phyloP scores from a whole-genome alignment of 2,329 filamentous ascomycete genomes.

The Claviceps maximensis region DNA sequence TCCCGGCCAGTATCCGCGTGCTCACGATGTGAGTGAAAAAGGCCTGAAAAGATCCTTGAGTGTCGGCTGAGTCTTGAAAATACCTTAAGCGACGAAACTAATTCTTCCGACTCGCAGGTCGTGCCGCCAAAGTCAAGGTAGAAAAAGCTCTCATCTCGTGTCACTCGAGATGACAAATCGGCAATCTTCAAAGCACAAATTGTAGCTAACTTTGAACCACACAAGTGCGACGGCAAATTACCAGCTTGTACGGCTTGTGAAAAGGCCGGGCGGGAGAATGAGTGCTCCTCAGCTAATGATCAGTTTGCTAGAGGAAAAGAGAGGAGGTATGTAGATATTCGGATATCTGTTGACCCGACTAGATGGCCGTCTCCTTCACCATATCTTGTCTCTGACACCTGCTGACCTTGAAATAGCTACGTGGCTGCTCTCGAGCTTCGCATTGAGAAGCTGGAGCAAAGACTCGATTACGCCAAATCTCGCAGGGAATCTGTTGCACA shows the following conservation, averaged over 20 bases:
- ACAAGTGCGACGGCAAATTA: slow-evolving; percentile 81
- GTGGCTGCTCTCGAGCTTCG: slow-evolving; percentile 88
- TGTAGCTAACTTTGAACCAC: neutral
- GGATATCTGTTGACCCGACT: slow-evolving; percentile 5
- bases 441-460: slow-evolving; percentile 75
- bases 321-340: slow-evolving; percentile 67
- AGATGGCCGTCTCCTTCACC: neutral
- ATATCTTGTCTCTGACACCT: neutral
- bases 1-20: slow-evolving; percentile 71
- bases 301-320: slow-evolving; percentile 94
- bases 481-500: slow-evolving; percentile 59
- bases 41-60: neutral
- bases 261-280: slow-evolving; percentile 70
- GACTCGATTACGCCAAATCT: slow-evolving; percentile 55
- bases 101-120: slow-evolving; percentile 31
- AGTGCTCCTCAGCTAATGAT: slow-evolving; percentile 90
- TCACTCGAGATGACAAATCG: neutral
- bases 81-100: neutral
- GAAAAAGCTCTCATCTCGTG: slow-evolving; percentile 4
- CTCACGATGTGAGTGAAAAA: slow-evolving; percentile 47
- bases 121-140: slow-evolving; percentile 85
- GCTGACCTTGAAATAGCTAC: slow-evolving; percentile 41
- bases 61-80: neutral
- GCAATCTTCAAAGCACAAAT: neutral
- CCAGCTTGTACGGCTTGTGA: slow-evolving; percentile 93